These are phyloP conservation scores for Sugiyamaella floridensis DNA, from an alignment of 805 yeast species.

Conservation along the genomic window DNA sequence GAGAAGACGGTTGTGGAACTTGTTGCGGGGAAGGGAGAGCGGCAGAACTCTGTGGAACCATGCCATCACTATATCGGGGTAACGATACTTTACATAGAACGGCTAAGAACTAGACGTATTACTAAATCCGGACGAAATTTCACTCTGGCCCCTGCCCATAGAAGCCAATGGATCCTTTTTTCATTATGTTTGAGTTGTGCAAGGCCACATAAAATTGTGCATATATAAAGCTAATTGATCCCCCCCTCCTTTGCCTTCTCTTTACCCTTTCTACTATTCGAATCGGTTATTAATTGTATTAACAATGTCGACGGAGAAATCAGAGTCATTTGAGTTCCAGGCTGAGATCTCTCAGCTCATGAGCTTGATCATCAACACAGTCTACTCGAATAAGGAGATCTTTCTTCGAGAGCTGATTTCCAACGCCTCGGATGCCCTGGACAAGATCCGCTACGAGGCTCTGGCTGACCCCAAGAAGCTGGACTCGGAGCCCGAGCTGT, in stretches of 20 bases:
- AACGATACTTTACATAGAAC: not conserved
- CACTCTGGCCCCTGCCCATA: conserved; percentile 1
- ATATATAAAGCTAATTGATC: not conserved
- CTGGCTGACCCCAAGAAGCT: conserved; percentile 84
- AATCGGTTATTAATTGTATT: not conserved
- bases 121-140: not conserved
- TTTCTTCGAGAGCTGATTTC: conserved; percentile 98
- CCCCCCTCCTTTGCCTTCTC: not conserved
- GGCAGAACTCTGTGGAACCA: not conserved
- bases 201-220: not conserved
- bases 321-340: conserved; percentile 68
- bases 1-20: too few relatives aligned
- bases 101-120: not conserved
- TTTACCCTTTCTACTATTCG: conserved; percentile 4
- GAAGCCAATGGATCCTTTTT: conserved; percentile 10
- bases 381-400: conserved; percentile 97
- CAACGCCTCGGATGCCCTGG: conserved; percentile 98
- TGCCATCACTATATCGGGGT: not conserved
- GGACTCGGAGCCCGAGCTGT: conserved; percentile 92
- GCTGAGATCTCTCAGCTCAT: conserved; percentile 99
- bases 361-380: conserved; percentile 99
- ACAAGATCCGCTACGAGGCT: conserved; percentile 96
- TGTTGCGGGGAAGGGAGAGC: not conserved
- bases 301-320: conserved; percentile 26
- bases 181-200: not conserved